Percentiles rank a stretch among this genome's conserved stretches.
These are phyloP conservation scores for Pseudogymnoascus sp. DNA, from an alignment of 2,329 filamentous ascomycete genomes.

Conservation along the genomic window DNA sequence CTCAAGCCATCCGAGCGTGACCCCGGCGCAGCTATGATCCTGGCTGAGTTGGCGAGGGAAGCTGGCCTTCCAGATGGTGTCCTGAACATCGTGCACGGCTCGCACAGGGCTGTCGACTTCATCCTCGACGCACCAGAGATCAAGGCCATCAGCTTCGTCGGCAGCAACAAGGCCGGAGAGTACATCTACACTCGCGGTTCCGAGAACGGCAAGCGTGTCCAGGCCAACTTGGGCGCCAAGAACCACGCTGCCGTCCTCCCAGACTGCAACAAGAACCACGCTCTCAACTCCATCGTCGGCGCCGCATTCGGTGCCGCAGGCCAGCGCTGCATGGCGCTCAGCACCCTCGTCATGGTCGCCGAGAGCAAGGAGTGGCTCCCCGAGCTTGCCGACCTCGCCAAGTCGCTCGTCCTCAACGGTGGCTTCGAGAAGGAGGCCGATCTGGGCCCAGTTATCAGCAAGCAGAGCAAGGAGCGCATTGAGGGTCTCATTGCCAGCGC, in stretches of 20 bases:
- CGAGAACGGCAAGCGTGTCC: conserved; percentile 80
- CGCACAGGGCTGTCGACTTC: conserved; percentile 76
- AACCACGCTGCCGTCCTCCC: conserved; percentile 80
- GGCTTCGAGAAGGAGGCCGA: conserved; percentile 77
- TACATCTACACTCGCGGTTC: conserved; percentile 76
- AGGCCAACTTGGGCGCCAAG: conserved; percentile 82
- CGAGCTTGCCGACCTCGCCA: conserved; percentile 70
- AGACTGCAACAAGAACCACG: conserved; percentile 86
- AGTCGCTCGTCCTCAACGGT: conserved; percentile 65
- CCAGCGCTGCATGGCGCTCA: conserved; percentile 81
- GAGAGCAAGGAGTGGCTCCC: conserved; percentile 77
- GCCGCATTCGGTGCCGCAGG: conserved; percentile 80
- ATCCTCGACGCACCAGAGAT: conserved; percentile 78
- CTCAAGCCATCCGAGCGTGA: conserved; percentile 84
- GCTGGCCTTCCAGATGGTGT: conserved; percentile 78
- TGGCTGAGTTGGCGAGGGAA: conserved; percentile 71
- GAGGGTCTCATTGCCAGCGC: conserved; percentile 68
- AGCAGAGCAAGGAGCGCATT: conserved; percentile 71
- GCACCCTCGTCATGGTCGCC: conserved; percentile 74
- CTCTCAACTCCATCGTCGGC: conserved; percentile 74
- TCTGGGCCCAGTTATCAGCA: conserved; percentile 74
- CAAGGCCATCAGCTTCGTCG: conserved; percentile 82
- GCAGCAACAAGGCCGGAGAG: conserved; percentile 80
- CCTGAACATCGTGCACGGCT: conserved; percentile 75
- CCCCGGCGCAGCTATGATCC: conserved; percentile 76